These are phyloP conservation scores for Leucocoprinus sp. DNA, from an alignment of 768 basidiomycete genomes.

Conservation along the genomic window DNA sequence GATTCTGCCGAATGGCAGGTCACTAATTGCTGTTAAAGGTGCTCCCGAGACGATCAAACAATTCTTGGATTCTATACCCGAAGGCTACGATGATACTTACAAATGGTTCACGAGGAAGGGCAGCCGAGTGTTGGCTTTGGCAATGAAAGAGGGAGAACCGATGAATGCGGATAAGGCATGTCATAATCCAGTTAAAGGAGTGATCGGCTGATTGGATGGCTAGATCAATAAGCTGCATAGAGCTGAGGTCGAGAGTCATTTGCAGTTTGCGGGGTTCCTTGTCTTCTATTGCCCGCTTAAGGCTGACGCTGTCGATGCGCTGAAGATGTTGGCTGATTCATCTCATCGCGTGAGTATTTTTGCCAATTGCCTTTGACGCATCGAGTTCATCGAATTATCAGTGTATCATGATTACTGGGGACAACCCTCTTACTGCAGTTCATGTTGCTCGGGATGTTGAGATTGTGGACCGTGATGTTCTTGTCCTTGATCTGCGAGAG, in stretches of 20 bases:
- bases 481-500: slow-evolving; percentile 88
- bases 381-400: slow-evolving; percentile 21
- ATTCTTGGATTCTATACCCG: slow-evolving; percentile 73
- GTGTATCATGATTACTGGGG: slow-evolving; percentile 99
- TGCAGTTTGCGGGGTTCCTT: slow-evolving; percentile 91
- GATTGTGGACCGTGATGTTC: slow-evolving; percentile 90
- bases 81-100: slow-evolving; percentile 86
- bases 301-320: slow-evolving; percentile 78
- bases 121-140: slow-evolving; percentile 88
- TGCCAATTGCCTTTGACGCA: neutral
- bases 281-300: slow-evolving; percentile 99
- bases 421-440: slow-evolving; percentile 94
- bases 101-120: slow-evolving; percentile 92
- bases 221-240: slow-evolving; percentile 88
- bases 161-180: slow-evolving; percentile 68
- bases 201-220: neutral
- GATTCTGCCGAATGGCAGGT: slow-evolving; percentile 50
- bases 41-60: slow-evolving; percentile 93
- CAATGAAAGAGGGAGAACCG: slow-evolving; percentile 72
- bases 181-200: neutral
- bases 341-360: slow-evolving; percentile 77
- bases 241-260: slow-evolving; percentile 66
- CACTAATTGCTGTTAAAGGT: slow-evolving; percentile 80
- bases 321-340: slow-evolving; percentile 93
- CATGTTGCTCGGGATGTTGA: slow-evolving; percentile 96